phyloP scores from a whole-genome alignment of 2,329 filamentous ascomycete species.

The Scytalidium lignicola region DNA sequence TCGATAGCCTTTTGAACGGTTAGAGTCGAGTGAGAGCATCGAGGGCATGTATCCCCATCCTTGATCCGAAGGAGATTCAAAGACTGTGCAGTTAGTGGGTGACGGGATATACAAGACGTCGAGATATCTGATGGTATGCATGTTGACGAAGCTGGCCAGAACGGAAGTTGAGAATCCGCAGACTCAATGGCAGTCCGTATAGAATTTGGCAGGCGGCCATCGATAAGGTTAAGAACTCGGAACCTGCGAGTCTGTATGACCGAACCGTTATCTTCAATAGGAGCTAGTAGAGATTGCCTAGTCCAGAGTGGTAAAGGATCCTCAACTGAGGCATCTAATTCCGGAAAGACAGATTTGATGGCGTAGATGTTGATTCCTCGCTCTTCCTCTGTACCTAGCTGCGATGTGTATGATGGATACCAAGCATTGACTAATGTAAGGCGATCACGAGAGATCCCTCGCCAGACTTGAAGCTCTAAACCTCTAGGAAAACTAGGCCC shows the following conservation, averaged over 20 bases:
- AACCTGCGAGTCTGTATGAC: not conserved
- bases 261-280: not conserved
- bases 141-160: conserved; percentile 11
- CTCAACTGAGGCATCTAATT: conserved; percentile 68
- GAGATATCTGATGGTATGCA: conserved; percentile 2
- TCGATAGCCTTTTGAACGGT: conserved; percentile 72
- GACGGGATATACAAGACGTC: conserved; percentile 17
- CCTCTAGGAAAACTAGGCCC: not conserved
- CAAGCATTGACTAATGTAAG: conserved; percentile 65
- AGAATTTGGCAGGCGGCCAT: conserved; percentile 26
- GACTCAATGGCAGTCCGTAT: conserved; percentile 7
- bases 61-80: conserved; percentile 62
- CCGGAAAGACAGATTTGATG: conserved; percentile 60
- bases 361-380: conserved; percentile 52
- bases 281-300: not conserved
- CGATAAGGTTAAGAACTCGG: conserved; percentile 33
- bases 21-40: conserved; percentile 60
- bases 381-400: conserved; percentile 8
- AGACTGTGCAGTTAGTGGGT: conserved; percentile 34
- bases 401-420: conserved; percentile 22
- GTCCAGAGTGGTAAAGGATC: conserved; percentile 50
- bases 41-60: conserved; percentile 67
- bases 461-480: conserved; percentile 47
- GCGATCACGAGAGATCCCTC: conserved; percentile 62
- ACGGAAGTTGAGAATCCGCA: conserved; percentile 9